Percentiles rank a stretch among this genome's conserved stretches.
Evolutionary conservation across 148 eudicot genomes (phyloP).

Genomic region (Dysphania ambrosioides): DNA sequence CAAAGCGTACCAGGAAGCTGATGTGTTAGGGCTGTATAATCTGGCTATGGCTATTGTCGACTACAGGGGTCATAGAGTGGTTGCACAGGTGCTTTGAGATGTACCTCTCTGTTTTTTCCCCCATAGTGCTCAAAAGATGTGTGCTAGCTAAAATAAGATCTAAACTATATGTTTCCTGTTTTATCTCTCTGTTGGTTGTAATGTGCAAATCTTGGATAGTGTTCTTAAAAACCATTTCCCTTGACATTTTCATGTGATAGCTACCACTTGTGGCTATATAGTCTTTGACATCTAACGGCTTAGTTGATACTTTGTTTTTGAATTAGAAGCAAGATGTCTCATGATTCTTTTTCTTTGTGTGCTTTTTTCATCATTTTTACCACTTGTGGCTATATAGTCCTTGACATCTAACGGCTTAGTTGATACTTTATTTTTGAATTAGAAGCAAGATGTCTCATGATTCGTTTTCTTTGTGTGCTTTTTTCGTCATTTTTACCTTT

Average conservation of each 20-base stretch:
- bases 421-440: neutral
- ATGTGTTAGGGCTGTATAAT: constrained; percentile 89
- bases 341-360: neutral
- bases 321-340: neutral
- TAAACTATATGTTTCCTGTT: neutral
- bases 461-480: neutral
- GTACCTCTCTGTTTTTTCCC: neutral
- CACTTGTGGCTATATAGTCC: no score
- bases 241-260: neutral
- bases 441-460: neutral
- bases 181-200: neutral
- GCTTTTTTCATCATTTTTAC: neutral
- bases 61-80: constrained; percentile 94
- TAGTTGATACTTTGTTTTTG: neutral
- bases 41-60: constrained; percentile 99
- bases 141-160: neutral
- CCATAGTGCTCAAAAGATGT: neutral
- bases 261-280: no score
- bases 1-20: constrained; percentile 95
- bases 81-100: constrained; percentile 75
- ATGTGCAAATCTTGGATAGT: neutral
- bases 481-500: neutral
- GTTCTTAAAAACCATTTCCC: neutral
- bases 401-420: no score
- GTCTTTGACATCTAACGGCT: no score